Base-by-base conservation (phyloP, 2,329 filamentous ascomycete genomes). In the Arthroderma sp. region DNA sequence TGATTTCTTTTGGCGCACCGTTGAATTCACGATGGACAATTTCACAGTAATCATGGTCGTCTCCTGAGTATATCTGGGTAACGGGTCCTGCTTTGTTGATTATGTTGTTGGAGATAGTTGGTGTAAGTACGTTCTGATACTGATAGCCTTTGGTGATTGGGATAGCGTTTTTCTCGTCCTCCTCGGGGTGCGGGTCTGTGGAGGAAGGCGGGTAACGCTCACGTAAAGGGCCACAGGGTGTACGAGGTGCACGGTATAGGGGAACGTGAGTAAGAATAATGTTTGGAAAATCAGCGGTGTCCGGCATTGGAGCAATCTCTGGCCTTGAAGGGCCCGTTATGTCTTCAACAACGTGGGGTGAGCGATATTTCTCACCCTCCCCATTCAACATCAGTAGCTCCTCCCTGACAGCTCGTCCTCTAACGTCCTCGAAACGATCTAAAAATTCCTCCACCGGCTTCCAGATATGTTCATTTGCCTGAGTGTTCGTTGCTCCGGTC, bases 31-130 rank as follows among this genome's bases (percentile, higher is more conserved):
- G 77, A 62, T 98, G 91, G 0, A 80, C 73, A 5, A 96, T 68
- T 57, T 94, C 88, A 66, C 91, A 98, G 66, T 96, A 95, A 66
- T 98, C 91, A 66, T 98, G 91, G 58, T 98, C 91, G 56, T 98
- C 91, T 7, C 91, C 91, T 0, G 87, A 94, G 59, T 96, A 98
- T 37, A 88, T 83, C 52, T 91, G 83, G 3, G 78, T 73, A 8
- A 96, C 77, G 50, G 63, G 57, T 0, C 86, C 87, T 31, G 94
- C 72, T 51, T 80, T 84, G 48, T 81, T 74, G 36, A 94, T 69
- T 33, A 98, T 69, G 42, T 80, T 78, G 38, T 78, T 72, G 0
- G 88, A 91, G 53, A 95, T 78, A 2, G 77, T 72, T 41, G 82
- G 77, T 42, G 75, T 83, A 28, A 98, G 75, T 2, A 95, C 89